Base-by-base conservation (phyloP, 2,329 filamentous ascomycete species). In the Colletotrichum limetticola region DNA sequence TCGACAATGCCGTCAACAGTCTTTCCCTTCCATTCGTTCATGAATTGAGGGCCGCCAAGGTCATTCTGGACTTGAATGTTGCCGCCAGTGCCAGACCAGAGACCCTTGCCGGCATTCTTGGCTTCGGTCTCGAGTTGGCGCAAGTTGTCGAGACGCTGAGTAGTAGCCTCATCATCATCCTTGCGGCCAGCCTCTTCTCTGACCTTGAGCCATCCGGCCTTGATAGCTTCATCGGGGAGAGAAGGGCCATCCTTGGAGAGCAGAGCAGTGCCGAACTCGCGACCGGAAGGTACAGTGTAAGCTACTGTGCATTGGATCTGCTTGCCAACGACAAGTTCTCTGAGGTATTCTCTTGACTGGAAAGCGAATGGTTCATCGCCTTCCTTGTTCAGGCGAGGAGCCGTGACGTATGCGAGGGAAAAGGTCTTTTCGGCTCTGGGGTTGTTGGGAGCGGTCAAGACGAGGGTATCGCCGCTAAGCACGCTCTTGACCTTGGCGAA, bases 281-380 rank as follows among this genome's bases (percentile, higher is more conserved):
- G 92, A 75, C 94, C 92, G 56, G 91, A 93, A 19, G 96, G 95
- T 73, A 98, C 93, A 73, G 93, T 94, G 85, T 99, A 98, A 66
- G 95, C 88, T 56, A 97, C 88, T 72, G 91, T 91, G 87, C 96
- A 98, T 78, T 95, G 92, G 75, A 99, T 88, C 32, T 92, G 89
- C 83, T 98, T 98, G 80, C 96, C 96, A 69, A 98, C 93, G 53
- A 93, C 89, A 64, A 95, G 87, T 76, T 93, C 92, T 79, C 97
- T 93, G 74, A 99, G 90, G 82, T 94, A 97, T 84, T 99, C 97
- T 80, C 97, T 94, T 73, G 97, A 98, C 84, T 97, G 93, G 84
- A 98, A 99, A 71, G 94, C 95, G 80, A 93, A 97, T 49, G 93
- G 92, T 89, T 98, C 95, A 79, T 98, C 96, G 71, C 94, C 95